Base-by-base conservation (phyloP, 1,139 yeast genomes). In the Pichia sp. region DNA sequence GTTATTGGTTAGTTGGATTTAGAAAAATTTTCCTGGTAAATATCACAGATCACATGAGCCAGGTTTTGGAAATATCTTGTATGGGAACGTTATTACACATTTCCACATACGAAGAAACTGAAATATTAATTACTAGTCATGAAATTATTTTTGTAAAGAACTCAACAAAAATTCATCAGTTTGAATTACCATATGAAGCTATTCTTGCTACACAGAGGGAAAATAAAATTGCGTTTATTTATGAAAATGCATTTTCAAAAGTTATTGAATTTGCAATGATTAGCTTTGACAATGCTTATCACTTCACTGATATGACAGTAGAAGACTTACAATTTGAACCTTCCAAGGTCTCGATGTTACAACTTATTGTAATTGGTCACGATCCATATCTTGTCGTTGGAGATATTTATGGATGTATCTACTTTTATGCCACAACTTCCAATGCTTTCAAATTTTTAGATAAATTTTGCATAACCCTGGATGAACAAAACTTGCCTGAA, bases 1-100 rank as follows among this genome's bases (percentile, higher is more conserved):
- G 7, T 40, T 4, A 35, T 57, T 27, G 61, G 59, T 9, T 32
- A 10, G 35, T 24, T 4, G 26, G 23, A 23, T 32, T 25, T 22
- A 22, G 35, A 32, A 6, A 22, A 23, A 22, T 24, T 23, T 32
- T 32, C 5, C 6, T 32, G n/a, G 10, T 10, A n/a, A n/a, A n/a
- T 1, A 22, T 32, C 3, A 25, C 11, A 11, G 35, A 22, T 11
- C 22, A 32, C 6, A 4, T 23, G 5, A 32, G 8, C 4, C 16
- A 24, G 4, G 7, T 32, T 22, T 23, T 32, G 23, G 35, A 32
- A 11, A 11, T 32, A 2, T 5, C 10, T 11, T 11, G 16, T 4
- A 23, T 11, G 2, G 26, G 5, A 11, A 22, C 11, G 6, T 22
- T 32, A 11, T 32, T 32, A 8, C 2, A n/a, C 22, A 11, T 32